Evolutionary conservation across 257 asterid genomes (phyloP).

Genomic region (Solanum pinnatisectum): DNA sequence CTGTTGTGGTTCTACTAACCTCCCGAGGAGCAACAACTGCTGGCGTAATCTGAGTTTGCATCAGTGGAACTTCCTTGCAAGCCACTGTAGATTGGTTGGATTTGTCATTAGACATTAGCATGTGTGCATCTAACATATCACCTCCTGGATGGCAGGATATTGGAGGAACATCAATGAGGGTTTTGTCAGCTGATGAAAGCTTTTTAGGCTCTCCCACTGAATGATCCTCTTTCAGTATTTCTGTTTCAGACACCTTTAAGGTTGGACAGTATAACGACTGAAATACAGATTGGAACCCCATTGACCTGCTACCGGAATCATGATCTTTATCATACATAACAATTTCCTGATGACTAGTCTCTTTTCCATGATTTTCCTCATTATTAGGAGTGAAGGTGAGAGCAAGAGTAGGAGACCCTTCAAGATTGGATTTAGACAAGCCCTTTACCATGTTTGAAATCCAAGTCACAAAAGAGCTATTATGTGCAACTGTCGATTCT

Average conservation of each 20-base stretch:
- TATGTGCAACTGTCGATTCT: conserved; percentile 10
- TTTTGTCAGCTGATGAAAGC: conserved; percentile 7
- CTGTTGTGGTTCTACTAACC: conserved; percentile 4
- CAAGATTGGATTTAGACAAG: conserved; percentile 21
- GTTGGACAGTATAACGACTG: conserved; percentile 34
- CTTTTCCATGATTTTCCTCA: conserved; percentile 6
- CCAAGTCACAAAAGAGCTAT: conserved; percentile 66
- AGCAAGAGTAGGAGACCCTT: conserved; percentile 12
- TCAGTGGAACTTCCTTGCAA: conserved; percentile 3
- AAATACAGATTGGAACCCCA: conserved; percentile 41
- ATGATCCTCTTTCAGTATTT: conserved; percentile 9
- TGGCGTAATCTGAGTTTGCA: conserved; percentile 16
- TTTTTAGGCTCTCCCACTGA: conserved; percentile 13
- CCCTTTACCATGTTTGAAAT: conserved; percentile 74
- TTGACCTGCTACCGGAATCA: conserved; percentile 13
- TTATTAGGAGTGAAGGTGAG: conserved; percentile 15
- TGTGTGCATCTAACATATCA: conserved; percentile 15
- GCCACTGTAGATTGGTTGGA: conserved; percentile 6
- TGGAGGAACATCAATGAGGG: conserved; percentile 2
- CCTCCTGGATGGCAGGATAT: background rate
- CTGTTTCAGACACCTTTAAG: conserved; percentile 9
- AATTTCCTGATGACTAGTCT: conserved; percentile 12
- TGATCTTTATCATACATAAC: conserved; percentile 3
- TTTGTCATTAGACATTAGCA: conserved; percentile 14
- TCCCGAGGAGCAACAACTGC: conserved; percentile 5